Evolutionary conservation across 176 grass and related monocot species (phyloP), one percentile per base, ranked within the genome.

Genomic region (Areca catechu): DNA sequence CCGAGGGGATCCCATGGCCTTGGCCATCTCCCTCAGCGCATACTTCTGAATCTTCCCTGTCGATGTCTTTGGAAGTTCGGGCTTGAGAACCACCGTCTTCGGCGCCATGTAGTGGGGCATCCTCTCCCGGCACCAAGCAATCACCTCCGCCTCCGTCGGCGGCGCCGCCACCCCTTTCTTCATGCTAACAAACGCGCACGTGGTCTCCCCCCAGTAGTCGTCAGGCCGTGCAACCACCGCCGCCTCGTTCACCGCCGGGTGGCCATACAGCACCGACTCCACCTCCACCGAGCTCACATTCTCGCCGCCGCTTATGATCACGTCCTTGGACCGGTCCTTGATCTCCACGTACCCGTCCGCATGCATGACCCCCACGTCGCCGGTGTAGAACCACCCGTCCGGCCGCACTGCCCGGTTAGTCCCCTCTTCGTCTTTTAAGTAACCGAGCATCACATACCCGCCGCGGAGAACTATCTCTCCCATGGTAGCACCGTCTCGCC

Each of bases 271-370:
- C 16, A 90, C 22, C 0, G 83, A 79, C 71, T 96, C 91, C 3
- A 96, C 86, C 80, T 96, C 91, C 15, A 96, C 91, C 66, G 86
- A 90, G 75, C 86, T 90, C 56, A 96, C 80, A 78, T 96, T 96
- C 83, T 96, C 91, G 6, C 91, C 91, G 47, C 83, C 83, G 27
- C 74, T 87, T 72, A 96, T 96, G 71, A 96, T 90, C 67, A 96
- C 86, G 76, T 96, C 91, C 74, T 96, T 96, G 15, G 83, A 96
- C 15, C 91, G 50, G 70, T 90, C 91, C 0, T 82, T 85, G 69
- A 96, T 87, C 68, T 96, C 83, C 5, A 90, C 5, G 70, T 96
- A 90, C 0, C 91, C 86, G 22, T 96, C 86, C 14, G 80, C 74
- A 51, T 96, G 91, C 80, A 90, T 80, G 49, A 96, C 86, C 0